These are phyloP conservation scores for Olyra latifolia DNA, from an alignment of 176 grass and related monocot species.

Conservation along the genomic window DNA sequence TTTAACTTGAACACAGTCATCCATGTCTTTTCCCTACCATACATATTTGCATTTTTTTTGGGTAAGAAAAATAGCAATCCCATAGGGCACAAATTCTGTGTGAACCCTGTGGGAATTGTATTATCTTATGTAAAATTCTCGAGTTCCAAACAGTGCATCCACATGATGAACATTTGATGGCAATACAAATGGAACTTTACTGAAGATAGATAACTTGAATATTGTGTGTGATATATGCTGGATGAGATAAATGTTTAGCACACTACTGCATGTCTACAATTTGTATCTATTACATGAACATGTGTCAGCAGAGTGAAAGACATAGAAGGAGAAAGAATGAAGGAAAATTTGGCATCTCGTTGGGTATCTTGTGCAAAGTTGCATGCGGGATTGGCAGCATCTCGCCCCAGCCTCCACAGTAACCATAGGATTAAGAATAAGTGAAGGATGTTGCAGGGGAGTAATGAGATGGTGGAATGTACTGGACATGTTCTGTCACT, in stretches of 20 bases:
- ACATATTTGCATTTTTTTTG: background rate
- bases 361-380: background rate
- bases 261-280: background rate
- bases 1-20: background rate
- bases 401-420: background rate
- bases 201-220: background rate
- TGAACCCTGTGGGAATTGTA: background rate
- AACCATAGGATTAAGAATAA: conserved; percentile 14
- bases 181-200: background rate
- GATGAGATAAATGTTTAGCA: conserved; percentile 12
- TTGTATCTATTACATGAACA: background rate
- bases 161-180: background rate
- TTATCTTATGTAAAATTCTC: background rate
- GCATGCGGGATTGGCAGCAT: conserved; percentile 14
- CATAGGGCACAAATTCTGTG: background rate
- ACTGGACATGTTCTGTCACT: background rate
- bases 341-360: background rate
- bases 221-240: background rate
- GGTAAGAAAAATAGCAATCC: background rate
- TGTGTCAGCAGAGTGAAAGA: background rate
- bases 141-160: background rate
- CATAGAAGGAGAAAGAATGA: background rate
- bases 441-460: background rate
- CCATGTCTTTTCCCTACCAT: background rate
- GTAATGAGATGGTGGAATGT: conserved; percentile 5